Percentiles rank a stretch among this genome's conserved stretches.
phyloP scores from a whole-genome alignment of 83 land plant genomes.

The Picea mariana region DNA sequence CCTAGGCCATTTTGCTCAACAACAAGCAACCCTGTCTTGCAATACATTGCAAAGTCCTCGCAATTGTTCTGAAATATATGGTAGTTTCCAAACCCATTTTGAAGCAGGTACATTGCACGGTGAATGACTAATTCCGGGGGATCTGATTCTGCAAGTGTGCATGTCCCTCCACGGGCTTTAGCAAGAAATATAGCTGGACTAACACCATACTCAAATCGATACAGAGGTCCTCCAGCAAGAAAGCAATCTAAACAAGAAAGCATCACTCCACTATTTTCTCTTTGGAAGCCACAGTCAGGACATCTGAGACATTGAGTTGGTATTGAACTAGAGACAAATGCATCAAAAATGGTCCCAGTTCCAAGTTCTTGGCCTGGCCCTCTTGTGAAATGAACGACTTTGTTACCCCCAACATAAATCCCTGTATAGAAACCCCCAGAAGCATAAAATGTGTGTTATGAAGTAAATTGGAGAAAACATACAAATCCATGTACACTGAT shows the following conservation, averaged over 20 bases:
- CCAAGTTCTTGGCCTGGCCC: slow-evolving; percentile 46
- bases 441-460: too few relatives aligned
- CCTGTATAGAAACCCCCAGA: slow-evolving; percentile 21
- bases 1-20: slow-evolving; percentile 45
- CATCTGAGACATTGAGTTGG: slow-evolving; percentile 25
- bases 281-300: slow-evolving; percentile 31
- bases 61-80: slow-evolving; percentile 83
- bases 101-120: slow-evolving; percentile 68
- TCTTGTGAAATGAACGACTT: slow-evolving; percentile 58
- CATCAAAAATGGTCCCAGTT: slow-evolving; percentile 68
- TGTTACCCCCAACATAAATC: slow-evolving; percentile 50
- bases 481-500: too few relatives aligned
- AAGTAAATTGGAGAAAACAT: too few relatives aligned
- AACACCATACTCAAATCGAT: slow-evolving; percentile 46
- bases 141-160: slow-evolving; percentile 64
- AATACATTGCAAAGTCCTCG: slow-evolving; percentile 94
- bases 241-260: slow-evolving; percentile 49
- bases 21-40: slow-evolving; percentile 83
- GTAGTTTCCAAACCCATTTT: slow-evolving; percentile 87
- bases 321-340: slow-evolving; percentile 55
- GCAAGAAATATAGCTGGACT: slow-evolving; percentile 33
- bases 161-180: slow-evolving; percentile 54
- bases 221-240: slow-evolving; percentile 36
- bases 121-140: slow-evolving; percentile 68
- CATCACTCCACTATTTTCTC: slow-evolving; percentile 36